Evolutionary conservation across 495 filamentous ascomycete genomes (phyloP).

Genomic region (Pseudevernia furfuracea): DNA sequence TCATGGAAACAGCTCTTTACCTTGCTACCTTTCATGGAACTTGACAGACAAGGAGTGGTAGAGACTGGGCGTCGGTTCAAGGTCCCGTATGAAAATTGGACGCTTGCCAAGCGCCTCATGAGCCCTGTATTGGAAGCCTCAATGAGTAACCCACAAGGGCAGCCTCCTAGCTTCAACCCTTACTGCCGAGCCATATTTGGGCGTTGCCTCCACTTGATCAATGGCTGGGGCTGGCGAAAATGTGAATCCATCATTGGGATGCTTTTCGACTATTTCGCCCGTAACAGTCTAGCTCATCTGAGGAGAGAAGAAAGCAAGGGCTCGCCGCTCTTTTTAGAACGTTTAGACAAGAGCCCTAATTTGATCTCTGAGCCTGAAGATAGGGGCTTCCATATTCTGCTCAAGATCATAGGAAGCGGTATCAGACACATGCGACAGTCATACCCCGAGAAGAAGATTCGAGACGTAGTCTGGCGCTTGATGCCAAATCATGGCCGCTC

Average conservation of each 20-base stretch:
- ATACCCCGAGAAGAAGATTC: conserved; percentile 63
- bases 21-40: conserved; percentile 65
- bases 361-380: conserved; percentile 60
- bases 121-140: conserved; percentile 61
- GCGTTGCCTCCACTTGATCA: conserved; percentile 71
- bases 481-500: conserved; percentile 83
- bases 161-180: conserved; percentile 62
- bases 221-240: conserved; percentile 77
- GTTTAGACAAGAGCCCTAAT: conserved; percentile 55
- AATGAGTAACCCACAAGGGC: conserved; percentile 42
- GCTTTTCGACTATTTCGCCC: conserved; percentile 87
- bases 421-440: conserved; percentile 52
- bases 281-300: conserved; percentile 62
- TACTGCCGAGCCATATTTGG: conserved; percentile 69
- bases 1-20: conserved; percentile 70
- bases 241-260: conserved; percentile 69
- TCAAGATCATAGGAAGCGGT: conserved; percentile 72
- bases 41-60: conserved; percentile 60
- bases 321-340: conserved; percentile 71
- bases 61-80: conserved; percentile 49
- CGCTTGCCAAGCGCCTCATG: conserved; percentile 55
- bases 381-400: conserved; percentile 84
- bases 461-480: conserved; percentile 67
- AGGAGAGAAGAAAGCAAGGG: conserved; percentile 66
- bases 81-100: conserved; percentile 61